Evolutionary conservation across 768 basidiomycete species (phyloP).

Genomic region (Lactarius sanguifluus): DNA sequence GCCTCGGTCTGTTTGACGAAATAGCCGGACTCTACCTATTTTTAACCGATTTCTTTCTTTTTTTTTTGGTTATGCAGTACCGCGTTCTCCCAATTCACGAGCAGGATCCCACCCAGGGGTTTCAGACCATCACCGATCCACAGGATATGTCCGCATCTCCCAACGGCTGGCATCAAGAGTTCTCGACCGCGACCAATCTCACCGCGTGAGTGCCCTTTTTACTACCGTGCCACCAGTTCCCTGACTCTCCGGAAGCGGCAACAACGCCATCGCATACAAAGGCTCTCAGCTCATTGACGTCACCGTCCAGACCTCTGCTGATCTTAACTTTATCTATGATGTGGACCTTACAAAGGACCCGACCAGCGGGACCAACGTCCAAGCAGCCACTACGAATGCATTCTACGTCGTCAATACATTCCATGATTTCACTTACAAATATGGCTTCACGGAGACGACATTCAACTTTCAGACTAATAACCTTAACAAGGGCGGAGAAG

Average conservation of each 20-base stretch:
- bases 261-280: no score
- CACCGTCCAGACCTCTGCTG: no score
- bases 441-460: slow-evolving; percentile 58
- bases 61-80: slow-evolving; percentile 37
- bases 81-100: slow-evolving; percentile 45
- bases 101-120: slow-evolving; percentile 51
- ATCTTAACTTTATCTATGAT: no score
- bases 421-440: slow-evolving; percentile 40
- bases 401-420: slow-evolving; percentile 58
- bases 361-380: no score
- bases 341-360: no score
- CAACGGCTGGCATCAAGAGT: slow-evolving; percentile 52
- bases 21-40: background rate
- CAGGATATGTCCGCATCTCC: slow-evolving; percentile 57
- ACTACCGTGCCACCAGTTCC: background rate
- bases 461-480: slow-evolving; percentile 65
- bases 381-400: slow-evolving; percentile 54
- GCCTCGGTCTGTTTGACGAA: slow-evolving; percentile 40
- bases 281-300: no score
- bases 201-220: slow-evolving; percentile 29
- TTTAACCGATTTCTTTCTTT: no score
- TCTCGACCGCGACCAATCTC: slow-evolving; percentile 38
- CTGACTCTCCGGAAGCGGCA: slow-evolving; percentile 32
- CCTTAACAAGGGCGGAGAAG: slow-evolving; percentile 36
- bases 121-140: slow-evolving; percentile 51